Base-by-base conservation (phyloP, 2,329 filamentous ascomycete genomes). In the Tolypocladium nubicola region DNA sequence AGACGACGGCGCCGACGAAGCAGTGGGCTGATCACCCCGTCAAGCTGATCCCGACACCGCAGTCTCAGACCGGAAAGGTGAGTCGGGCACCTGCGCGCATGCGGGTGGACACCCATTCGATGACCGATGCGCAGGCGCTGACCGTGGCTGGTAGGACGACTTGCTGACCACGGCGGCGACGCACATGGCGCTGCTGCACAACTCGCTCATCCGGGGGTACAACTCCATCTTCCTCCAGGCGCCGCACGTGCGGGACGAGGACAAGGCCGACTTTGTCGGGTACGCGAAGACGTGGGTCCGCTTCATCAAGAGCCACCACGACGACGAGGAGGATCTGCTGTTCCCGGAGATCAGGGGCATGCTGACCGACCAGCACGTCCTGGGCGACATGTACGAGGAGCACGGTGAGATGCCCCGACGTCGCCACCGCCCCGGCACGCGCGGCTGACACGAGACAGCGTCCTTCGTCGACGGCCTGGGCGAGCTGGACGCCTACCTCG, bases 211-310 rank as follows among this genome's bases (percentile, higher is more conserved):
- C 61, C 80, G 83, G 47, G 81, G 82, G 56, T 84, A 81, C 73
- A 86, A 87, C 69, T 79, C 76, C 64, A 84, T 87, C 65, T 84
- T 81, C 66, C 76, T 79, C 45, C 83, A 86, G 67, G 82, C 81
- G 1, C 75, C 76, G 13, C 72, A 79, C 62, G 68, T 85, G 47
- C 66, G 73, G 11, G 73, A 76, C 2, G 67, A 68, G n/a, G 81
- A 85, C 66, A 78, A 78, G 66, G 66, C 70, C 53, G 78, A 80
- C 66, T 86, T 87, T 62, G 68, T 85, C 56, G 76, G 75, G 21
- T 86, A 86, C 69, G 73, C 74, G 37, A 71, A 80, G 55, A 78
- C 81, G 0, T 85, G 81, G 80, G 75, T 77, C 70, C 77, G 79
- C 57, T 83, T 84, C 62, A 77, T 86, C 59, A 77, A 75, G 62